Percentiles rank a stretch among this genome's conserved stretches.
Conservation (phyloP, 2,329 filamentous ascomycete genomes). For the Paracoccidioides lutzii region DNA sequence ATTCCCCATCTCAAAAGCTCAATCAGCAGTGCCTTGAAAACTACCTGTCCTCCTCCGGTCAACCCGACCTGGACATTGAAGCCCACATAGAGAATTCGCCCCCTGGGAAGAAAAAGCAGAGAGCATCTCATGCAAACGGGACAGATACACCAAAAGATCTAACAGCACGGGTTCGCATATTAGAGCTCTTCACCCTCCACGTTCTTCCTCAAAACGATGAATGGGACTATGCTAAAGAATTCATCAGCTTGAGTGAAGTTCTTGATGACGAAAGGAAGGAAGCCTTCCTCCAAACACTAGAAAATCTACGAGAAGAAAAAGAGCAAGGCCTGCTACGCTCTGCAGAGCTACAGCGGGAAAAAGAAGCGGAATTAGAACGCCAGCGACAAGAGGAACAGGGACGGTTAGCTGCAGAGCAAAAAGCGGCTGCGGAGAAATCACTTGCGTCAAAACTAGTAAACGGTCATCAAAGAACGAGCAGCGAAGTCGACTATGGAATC, state of each 20-base stretch:
- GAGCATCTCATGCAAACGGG: conserved; percentile 40
- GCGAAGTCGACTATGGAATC: conserved; percentile 57
- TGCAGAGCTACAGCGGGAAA: conserved; percentile 49
- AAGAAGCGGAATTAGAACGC: conserved; percentile 41
- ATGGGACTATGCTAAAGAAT: conserved; percentile 90
- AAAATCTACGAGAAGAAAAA: conserved; percentile 73
- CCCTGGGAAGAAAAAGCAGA: conserved; percentile 21
- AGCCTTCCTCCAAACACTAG: conserved; percentile 72
- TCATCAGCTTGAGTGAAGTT: conserved; percentile 73
- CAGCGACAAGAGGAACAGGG: conserved; percentile 28
- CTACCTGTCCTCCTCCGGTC: conserved; percentile 66
- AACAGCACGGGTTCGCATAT: conserved; percentile 72
- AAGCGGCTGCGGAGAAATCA: conserved; percentile 24
- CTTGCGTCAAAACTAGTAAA: conserved; percentile 16
- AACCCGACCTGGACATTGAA: conserved; percentile 59
- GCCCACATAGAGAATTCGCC: conserved; percentile 42
- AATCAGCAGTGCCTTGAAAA: conserved; percentile 83
- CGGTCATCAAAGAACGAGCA: conserved; percentile 42
- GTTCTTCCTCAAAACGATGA: conserved; percentile 87
- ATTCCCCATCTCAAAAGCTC: conserved; percentile 66
- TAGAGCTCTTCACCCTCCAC: conserved; percentile 91
- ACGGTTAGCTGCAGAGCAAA: conserved; percentile 22
- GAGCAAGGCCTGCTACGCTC: conserved; percentile 54
- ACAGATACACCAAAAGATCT: conserved; percentile 75
- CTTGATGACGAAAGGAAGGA: conserved; percentile 87